These are phyloP conservation scores for Aspergillus glaucus DNA, from an alignment of 2,329 filamentous ascomycete genomes.

Conservation along the genomic window DNA sequence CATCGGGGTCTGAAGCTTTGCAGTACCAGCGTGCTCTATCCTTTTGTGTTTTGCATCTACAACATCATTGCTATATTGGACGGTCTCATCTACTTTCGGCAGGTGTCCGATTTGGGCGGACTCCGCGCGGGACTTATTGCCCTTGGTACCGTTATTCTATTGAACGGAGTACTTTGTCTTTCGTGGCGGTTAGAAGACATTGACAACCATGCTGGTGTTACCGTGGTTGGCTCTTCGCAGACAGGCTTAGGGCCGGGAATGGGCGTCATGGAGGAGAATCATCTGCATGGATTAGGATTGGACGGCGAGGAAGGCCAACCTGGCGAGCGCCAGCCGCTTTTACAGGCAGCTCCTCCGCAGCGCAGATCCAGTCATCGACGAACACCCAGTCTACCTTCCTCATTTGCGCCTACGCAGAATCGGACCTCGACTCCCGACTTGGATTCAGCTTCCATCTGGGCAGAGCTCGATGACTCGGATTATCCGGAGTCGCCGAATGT, in stretches of 20 bases:
- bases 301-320: slow-evolving; percentile 37
- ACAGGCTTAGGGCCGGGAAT: slow-evolving; percentile 75
- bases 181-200: slow-evolving; percentile 84
- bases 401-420: slow-evolving; percentile 32
- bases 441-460: slow-evolving; percentile 79
- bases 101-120: slow-evolving; percentile 70
- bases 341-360: slow-evolving; percentile 20
- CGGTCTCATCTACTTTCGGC: slow-evolving; percentile 92
- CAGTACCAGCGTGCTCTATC: slow-evolving; percentile 92
- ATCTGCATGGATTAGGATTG: slow-evolving; percentile 21
- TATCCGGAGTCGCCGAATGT: slow-evolving; percentile 16
- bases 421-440: slow-evolving; percentile 45
- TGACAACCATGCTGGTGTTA: slow-evolving; percentile 29
- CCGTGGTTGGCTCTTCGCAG: slow-evolving; percentile 47
- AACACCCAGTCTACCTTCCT: slow-evolving; percentile 27
- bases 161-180: slow-evolving; percentile 81
- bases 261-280: slow-evolving; percentile 61
- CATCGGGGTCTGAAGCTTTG: slow-evolving; percentile 90
- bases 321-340: slow-evolving; percentile 35
- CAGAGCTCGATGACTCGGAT: slow-evolving; percentile 72
- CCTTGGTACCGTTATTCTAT: slow-evolving; percentile 76
- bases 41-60: slow-evolving; percentile 96
- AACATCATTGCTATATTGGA: slow-evolving; percentile 98
- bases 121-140: slow-evolving; percentile 68
- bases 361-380: slow-evolving; percentile 24